Conservation (phyloP, 257 asterid species). For the Verbena officinalis region DNA sequence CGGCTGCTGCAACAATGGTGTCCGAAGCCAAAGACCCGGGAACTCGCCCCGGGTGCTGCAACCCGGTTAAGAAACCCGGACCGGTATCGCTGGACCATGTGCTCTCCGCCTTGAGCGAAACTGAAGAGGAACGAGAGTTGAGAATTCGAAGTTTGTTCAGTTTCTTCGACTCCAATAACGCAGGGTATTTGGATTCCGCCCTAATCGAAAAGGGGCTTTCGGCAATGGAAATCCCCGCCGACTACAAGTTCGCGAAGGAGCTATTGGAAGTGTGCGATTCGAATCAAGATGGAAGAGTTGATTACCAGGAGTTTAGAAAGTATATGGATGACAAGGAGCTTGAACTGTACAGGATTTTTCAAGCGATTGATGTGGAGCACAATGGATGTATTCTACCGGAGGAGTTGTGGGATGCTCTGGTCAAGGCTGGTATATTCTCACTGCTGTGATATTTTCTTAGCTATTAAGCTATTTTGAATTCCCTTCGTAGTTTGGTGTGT, state of each 20-base stretch:
- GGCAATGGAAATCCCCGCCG: slow-evolving; percentile 89
- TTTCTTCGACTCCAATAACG: slow-evolving; percentile 73
- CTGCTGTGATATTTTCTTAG: neutral
- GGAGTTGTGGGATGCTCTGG: slow-evolving; percentile 98
- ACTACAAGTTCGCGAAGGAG: slow-evolving; percentile 96
- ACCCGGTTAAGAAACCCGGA: slow-evolving; percentile 83
- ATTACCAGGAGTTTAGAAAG: slow-evolving; percentile 86
- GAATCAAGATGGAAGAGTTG: slow-evolving; percentile 92
- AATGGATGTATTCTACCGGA: slow-evolving; percentile 95
- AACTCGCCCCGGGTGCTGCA: slow-evolving; percentile 66
- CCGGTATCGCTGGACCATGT: slow-evolving; percentile 92
- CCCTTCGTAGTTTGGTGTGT: neutral
- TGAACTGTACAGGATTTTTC: slow-evolving; percentile 88
- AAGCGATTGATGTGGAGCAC: slow-evolving; percentile 95
- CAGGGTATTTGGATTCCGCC: slow-evolving; percentile 72
- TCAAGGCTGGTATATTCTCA: slow-evolving; percentile 58
- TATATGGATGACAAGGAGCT: slow-evolving; percentile 98
- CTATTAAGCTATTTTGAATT: neutral
- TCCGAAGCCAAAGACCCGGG: slow-evolving; percentile 31
- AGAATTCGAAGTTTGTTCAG: slow-evolving; percentile 74
- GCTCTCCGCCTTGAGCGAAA: slow-evolving; percentile 77
- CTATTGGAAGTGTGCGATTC: slow-evolving; percentile 79
- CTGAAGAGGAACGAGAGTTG: slow-evolving; percentile 77
- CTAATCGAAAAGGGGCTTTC: slow-evolving; percentile 84
- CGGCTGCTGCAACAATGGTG: slow-evolving; percentile 48